Percentiles rank a stretch among this genome's conserved stretches.
Conservation (phyloP, 495 filamentous ascomycete species). For the Glonium stellatum region DNA sequence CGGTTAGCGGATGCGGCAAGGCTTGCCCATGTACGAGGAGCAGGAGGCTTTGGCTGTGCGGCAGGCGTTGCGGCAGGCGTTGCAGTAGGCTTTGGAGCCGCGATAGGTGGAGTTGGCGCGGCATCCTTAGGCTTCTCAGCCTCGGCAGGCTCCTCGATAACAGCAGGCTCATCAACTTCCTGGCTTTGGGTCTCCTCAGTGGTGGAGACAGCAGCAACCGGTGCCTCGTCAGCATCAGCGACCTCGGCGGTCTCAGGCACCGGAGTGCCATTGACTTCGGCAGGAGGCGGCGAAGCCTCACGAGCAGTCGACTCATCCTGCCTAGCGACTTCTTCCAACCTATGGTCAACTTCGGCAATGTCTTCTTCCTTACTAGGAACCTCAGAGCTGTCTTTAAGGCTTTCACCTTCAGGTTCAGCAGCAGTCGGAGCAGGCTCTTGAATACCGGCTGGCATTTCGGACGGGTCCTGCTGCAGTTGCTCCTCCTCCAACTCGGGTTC, state of each 20-base stretch:
- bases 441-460: constrained; percentile 35
- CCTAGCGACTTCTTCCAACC: constrained; percentile 44
- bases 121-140: constrained; percentile 55
- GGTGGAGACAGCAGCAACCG: constrained; percentile 18
- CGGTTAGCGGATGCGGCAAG: constrained; percentile 52
- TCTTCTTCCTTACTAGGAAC: constrained; percentile 37
- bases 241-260: constrained; percentile 24
- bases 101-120: constrained; percentile 48
- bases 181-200: constrained; percentile 28
- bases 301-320: constrained; percentile 39
- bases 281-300: constrained; percentile 26
- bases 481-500: constrained; percentile 68
- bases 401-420: constrained; percentile 27
- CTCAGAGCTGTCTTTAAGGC: constrained; percentile 33
- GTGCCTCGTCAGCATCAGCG: constrained; percentile 22
- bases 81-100: constrained; percentile 39
- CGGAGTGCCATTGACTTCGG: constrained; percentile 29
- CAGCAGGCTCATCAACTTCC: constrained; percentile 32
- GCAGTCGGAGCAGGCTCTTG: constrained; percentile 34
- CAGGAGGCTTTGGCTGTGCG: constrained; percentile 42
- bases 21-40: constrained; percentile 87
- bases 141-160: constrained; percentile 35
- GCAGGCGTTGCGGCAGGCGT: constrained; percentile 25
- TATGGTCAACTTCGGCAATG: constrained; percentile 48
- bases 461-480: constrained; percentile 34